Conservation (phyloP, 352 stramenopile genomes). For the Pythium graminicola region DNA sequence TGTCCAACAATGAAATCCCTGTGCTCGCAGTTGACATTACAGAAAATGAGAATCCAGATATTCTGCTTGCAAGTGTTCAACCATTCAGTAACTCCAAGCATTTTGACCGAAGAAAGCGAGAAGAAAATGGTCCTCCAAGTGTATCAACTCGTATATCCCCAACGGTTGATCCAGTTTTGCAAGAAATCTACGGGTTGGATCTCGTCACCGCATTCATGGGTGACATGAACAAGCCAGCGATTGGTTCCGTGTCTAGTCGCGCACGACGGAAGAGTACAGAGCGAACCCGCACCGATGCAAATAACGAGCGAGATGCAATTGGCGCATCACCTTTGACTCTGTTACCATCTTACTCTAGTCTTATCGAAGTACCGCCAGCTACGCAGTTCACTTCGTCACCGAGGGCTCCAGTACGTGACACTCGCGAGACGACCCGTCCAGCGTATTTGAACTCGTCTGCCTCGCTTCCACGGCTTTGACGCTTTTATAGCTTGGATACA, state of each 20-base stretch:
- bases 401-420: background rate
- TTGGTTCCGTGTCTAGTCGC: slow-evolving; percentile 2
- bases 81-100: slow-evolving; percentile 8
- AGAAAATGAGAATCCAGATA: slow-evolving; percentile 36
- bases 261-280: slow-evolving; percentile 10
- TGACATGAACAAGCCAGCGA: background rate
- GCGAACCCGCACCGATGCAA: background rate
- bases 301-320: background rate
- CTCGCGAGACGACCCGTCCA: background rate
- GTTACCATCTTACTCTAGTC: slow-evolving; percentile 4
- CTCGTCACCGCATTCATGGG: slow-evolving; percentile 38
- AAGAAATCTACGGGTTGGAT: slow-evolving; percentile 62
- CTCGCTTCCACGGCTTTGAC: slow-evolving; percentile 12
- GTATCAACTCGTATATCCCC: background rate
- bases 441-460: slow-evolving; percentile 7
- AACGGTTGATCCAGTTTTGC: slow-evolving; percentile 18
- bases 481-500: slow-evolving; percentile 12
- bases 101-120: slow-evolving; percentile 5
- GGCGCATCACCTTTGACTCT: background rate
- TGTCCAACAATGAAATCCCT: slow-evolving; percentile 10
- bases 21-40: slow-evolving; percentile 47
- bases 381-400: background rate
- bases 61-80: slow-evolving; percentile 26
- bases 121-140: background rate
- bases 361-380: slow-evolving; percentile 3